Conservation (phyloP, 108 stramenopile genomes). For the Nitzschia inconspicua region DNA sequence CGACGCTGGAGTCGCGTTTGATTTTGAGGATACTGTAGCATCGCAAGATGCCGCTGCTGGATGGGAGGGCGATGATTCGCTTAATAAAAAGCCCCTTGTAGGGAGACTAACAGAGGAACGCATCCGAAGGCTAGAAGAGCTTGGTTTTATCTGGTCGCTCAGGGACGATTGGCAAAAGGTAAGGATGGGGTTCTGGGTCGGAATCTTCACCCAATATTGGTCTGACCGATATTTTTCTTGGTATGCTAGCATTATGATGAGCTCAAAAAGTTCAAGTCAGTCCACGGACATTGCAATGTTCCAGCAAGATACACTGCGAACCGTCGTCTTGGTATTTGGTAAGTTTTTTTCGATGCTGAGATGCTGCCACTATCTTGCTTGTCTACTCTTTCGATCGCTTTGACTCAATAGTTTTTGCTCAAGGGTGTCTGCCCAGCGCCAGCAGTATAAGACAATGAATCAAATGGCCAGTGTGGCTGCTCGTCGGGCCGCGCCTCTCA, state of each 20-base stretch:
- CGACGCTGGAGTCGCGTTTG: neutral
- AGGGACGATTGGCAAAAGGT: conserved; percentile 58
- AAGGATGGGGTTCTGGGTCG: no score
- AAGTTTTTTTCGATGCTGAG: no score
- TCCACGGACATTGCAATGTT: conserved; percentile 72
- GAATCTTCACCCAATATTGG: no score
- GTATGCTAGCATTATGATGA: conserved; percentile 51
- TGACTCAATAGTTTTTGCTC: no score
- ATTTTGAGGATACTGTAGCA: neutral
- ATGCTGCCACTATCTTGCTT: no score
- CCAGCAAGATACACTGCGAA: conserved; percentile 69
- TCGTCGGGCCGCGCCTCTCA: conserved; percentile 36
- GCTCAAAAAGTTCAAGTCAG: conserved; percentile 32
- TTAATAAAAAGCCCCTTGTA: conserved; percentile 23
- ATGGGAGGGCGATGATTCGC: neutral
- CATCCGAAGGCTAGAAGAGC: conserved; percentile 47
- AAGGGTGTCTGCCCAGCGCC: conserved; percentile 66
- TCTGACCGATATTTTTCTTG: no score
- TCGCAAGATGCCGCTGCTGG: neutral
- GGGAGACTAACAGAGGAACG: conserved; percentile 55
- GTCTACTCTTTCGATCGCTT: no score
- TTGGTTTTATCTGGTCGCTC: conserved; percentile 76
- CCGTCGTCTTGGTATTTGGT: conserved; percentile 69
- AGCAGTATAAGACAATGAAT: conserved; percentile 49
- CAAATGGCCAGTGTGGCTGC: conserved; percentile 12